Evolutionary conservation across 306 rosid genomes (phyloP).

Genomic region (Datisca glomerata): DNA sequence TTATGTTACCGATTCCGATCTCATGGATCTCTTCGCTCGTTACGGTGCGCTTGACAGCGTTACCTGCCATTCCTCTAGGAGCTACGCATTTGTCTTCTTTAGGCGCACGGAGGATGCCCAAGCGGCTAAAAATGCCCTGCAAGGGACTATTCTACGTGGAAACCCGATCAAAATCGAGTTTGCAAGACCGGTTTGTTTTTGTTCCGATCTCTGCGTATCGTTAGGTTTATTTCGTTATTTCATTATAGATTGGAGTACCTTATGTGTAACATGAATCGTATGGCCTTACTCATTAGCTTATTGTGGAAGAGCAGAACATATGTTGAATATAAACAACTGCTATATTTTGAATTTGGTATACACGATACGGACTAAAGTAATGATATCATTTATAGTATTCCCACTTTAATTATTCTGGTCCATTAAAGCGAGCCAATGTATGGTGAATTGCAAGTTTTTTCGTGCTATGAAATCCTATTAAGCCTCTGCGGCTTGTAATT

Average conservation of each 20-base stretch:
- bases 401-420: too few species aligned
- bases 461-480: too few species aligned
- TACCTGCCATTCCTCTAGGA: slow-evolving; percentile 59
- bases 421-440: too few species aligned
- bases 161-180: slow-evolving; percentile 65
- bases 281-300: slow-evolving; percentile 1
- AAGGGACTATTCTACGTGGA: slow-evolving; percentile 53
- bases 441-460: too few species aligned
- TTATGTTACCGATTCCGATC: slow-evolving; percentile 67
- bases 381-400: too few species aligned
- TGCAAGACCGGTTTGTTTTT: slow-evolving; percentile 97
- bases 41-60: slow-evolving; percentile 90
- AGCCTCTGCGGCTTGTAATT: too few species aligned
- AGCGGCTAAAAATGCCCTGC: slow-evolving; percentile 78
- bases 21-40: slow-evolving; percentile 60
- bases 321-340: too few species aligned
- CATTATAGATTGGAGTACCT: slow-evolving; percentile 9
- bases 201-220: slow-evolving; percentile 43
- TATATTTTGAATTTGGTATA: too few species aligned
- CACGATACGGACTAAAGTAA: too few species aligned
- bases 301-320: background rate
- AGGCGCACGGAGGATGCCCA: slow-evolving; percentile 76
- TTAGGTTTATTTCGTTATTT: slow-evolving; percentile 21
- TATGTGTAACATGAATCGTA: slow-evolving; percentile 13
- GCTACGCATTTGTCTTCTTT: slow-evolving; percentile 79